These are phyloP conservation scores for Dinochytrium kinnereticum DNA, from an alignment of 371 early-diverging fungal species.

Conservation along the genomic window DNA sequence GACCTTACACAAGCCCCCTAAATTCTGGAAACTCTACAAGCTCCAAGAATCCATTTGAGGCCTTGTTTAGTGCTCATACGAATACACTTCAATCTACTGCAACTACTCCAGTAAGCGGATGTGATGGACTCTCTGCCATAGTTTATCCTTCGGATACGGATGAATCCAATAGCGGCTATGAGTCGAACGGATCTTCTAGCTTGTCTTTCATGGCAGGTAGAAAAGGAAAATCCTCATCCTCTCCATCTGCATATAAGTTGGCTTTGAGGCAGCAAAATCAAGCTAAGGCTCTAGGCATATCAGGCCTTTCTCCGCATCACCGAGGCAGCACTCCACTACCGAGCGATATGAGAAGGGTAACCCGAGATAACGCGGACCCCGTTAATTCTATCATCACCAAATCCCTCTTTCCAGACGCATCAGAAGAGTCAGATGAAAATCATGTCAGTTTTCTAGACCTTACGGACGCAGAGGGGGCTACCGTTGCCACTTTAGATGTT, in stretches of 20 bases:
- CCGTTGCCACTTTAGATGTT: neutral
- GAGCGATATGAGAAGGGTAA: neutral
- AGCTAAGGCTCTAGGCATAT: neutral
- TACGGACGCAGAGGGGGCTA: neutral
- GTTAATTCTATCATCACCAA: neutral
- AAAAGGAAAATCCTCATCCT: neutral
- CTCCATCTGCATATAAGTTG: neutral
- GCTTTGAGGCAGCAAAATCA: neutral
- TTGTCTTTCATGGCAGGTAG: neutral
- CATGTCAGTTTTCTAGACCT: constrained; percentile 4
- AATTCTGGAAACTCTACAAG: neutral
- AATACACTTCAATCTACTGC: neutral
- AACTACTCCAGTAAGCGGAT: neutral
- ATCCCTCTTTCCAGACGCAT: neutral
- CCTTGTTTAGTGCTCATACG: neutral
- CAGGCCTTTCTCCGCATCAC: neutral
- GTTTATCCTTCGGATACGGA: neutral
- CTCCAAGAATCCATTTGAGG: constrained; percentile 2
- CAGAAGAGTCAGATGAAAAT: neutral
- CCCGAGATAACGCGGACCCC: neutral
- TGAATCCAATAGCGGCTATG: neutral
- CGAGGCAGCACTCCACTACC: neutral
- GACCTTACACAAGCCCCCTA: neutral
- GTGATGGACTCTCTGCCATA: neutral
- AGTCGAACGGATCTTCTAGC: neutral